These are phyloP conservation scores for Pichia terricola DNA, from an alignment of 1,139 yeast species.

Conservation along the genomic window DNA sequence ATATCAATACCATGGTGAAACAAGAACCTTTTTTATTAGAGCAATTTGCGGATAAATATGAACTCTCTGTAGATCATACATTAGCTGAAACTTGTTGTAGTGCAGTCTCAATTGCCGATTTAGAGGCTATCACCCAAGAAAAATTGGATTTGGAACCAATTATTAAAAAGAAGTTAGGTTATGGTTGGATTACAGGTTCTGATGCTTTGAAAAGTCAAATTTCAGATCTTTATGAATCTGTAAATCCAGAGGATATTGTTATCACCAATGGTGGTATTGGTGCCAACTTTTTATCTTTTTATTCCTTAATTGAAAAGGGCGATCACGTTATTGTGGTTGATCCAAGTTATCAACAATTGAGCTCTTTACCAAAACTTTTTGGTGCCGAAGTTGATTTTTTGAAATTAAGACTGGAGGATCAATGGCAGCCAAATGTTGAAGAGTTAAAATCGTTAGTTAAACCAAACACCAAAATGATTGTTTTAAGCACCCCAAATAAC, in stretches of 20 bases:
- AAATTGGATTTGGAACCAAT: constrained; percentile 21
- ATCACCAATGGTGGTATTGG: constrained; percentile 53
- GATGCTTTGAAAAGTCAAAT: constrained; percentile 28
- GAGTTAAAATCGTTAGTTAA: constrained; percentile 26
- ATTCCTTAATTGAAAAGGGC: constrained; percentile 36
- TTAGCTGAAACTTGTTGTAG: constrained; percentile 49
- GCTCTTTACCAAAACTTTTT: constrained; percentile 42
- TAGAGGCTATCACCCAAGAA: constrained; percentile 26
- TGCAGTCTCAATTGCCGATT: constrained; percentile 34
- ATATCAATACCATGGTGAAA: constrained; percentile 24
- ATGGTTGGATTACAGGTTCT: constrained; percentile 43
- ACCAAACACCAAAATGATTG: constrained; percentile 35
- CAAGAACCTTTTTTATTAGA: constrained; percentile 46
- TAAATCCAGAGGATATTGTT: constrained; percentile 29
- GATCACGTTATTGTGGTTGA: constrained; percentile 43
- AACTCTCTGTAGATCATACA: constrained; percentile 32
- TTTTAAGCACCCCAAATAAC: constrained; percentile 47
- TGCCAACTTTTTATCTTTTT: constrained; percentile 42
- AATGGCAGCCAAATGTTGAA: constrained; percentile 31
- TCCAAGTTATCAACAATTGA: constrained; percentile 46
- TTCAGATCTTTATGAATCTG: not conserved
- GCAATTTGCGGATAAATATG: constrained; percentile 47
- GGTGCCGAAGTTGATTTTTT: constrained; percentile 35
- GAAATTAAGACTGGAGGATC: constrained; percentile 27
- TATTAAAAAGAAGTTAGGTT: constrained; percentile 28